Base-by-base conservation (phyloP, 2,329 filamentous ascomycete genomes). In the Cladophialophora exuberans region DNA sequence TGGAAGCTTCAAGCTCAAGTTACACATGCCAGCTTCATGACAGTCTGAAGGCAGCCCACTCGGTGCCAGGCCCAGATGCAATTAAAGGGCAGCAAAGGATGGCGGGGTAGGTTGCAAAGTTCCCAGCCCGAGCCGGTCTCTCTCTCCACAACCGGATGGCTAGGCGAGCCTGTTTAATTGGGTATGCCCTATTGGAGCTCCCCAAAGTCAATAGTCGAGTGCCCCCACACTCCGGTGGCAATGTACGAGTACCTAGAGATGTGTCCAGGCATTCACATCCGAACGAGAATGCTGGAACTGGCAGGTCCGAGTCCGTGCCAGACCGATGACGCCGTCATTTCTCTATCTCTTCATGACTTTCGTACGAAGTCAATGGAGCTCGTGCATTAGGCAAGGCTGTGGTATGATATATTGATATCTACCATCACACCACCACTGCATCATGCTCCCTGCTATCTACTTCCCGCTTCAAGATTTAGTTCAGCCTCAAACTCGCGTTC, bases 341-440 rank as follows among this genome's bases (percentile, higher is more conserved):
- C n/a, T n/a, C n/a, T n/a, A n/a, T n/a, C n/a, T n/a, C n/a, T n/a
- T n/a, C n/a, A n/a, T n/a, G n/a, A n/a, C 9, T 38, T 3, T 9
- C 22, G 15, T 38, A 33, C 20, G 25, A 26, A 26, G 25, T 20
- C 6, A 13, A 20, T 35, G 18, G 26, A 28, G 43, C 28, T 31
- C 25, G 30, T n/a, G 33, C n/a, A 22, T 15, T n/a, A 35, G 13
- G 17, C 44, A 36, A 47, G 44, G 44, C 44, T 47, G 44, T 36
- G 28, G 30, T 11, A 33, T 36, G 31, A 38, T 36, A 22, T 33
- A 39, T 39, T n/a, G n/a, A n/a, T n/a, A n/a, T n/a, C n/a, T n/a
- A n/a, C 43, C 4, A 39, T 51, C 47, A 51, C n/a, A 51, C 47
- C 47, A 51, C 47, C 47, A 9, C 26, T 10, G 17, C 35, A 31